Conservation (phyloP, 306 rosid species). For the Heteromeles arbutifolia region DNA sequence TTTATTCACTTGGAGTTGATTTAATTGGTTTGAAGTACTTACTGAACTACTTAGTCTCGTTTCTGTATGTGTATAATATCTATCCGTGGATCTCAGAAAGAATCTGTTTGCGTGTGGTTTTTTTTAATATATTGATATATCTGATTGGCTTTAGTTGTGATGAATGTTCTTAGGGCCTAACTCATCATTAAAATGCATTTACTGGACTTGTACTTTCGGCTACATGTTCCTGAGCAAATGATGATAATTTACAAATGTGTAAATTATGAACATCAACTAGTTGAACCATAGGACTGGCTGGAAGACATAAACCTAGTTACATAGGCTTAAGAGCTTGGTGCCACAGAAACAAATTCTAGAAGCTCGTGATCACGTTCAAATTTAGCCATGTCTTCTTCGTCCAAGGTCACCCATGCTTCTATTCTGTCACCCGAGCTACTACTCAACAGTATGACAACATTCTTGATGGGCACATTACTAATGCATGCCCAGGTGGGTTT, state of each 20-base stretch:
- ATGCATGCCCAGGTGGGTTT: slow-evolving; percentile 17
- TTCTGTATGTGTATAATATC: slow-evolving; percentile 14
- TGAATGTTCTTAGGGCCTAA: background rate
- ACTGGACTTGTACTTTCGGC: background rate
- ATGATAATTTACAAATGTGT: background rate
- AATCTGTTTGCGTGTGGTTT: slow-evolving; percentile 10
- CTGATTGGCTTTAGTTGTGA: background rate
- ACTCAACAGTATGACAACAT: slow-evolving; percentile 1
- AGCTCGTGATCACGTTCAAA: background rate
- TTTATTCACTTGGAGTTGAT: slow-evolving; percentile 8
- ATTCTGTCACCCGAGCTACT: slow-evolving; percentile 1
- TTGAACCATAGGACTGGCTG: background rate
- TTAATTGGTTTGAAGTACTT: slow-evolving; percentile 23
- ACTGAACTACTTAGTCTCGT: slow-evolving; percentile 21
- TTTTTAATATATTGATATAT: slow-evolving; percentile 9
- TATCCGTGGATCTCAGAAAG: slow-evolving; percentile 20
- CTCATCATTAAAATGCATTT: background rate
- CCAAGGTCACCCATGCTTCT: slow-evolving; percentile 14
- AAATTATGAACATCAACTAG: background rate
- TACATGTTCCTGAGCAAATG: background rate
- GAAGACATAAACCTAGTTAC: background rate
- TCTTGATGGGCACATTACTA: slow-evolving; percentile 5
- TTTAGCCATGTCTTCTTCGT: slow-evolving; percentile 1
- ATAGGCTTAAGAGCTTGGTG: background rate
- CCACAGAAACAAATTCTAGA: slow-evolving; percentile 1